These are phyloP conservation scores for Zostera marina DNA, from an alignment of 116 monocot species.

Conservation along the genomic window DNA sequence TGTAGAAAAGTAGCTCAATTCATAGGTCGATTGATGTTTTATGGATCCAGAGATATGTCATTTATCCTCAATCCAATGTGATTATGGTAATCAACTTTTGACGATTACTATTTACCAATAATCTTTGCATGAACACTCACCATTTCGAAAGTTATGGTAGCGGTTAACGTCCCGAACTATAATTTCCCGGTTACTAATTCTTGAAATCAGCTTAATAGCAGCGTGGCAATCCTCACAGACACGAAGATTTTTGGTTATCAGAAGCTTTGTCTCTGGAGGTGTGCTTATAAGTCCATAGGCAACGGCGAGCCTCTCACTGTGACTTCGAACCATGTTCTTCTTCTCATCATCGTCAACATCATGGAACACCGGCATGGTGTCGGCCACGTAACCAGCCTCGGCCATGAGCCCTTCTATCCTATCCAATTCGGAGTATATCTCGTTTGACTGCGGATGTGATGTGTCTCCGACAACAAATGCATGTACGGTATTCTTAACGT, in stretches of 20 bases:
- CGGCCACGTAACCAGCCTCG: slow-evolving; percentile 35
- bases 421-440: slow-evolving; percentile 32
- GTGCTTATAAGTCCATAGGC: slow-evolving; percentile 57
- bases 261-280: slow-evolving; percentile 34
- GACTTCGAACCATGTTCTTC: slow-evolving; percentile 43
- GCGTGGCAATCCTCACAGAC: slow-evolving; percentile 50
- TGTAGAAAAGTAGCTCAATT: no score
- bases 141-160: slow-evolving; percentile 36
- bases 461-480: slow-evolving; percentile 31
- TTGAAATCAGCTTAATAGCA: slow-evolving; percentile 41
- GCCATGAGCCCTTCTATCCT: slow-evolving; percentile 36
- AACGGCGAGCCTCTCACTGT: slow-evolving; percentile 60
- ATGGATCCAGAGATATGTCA: no score
- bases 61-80: no score
- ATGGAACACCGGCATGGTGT: slow-evolving; percentile 39
- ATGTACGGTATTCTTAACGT: slow-evolving; percentile 31
- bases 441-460: slow-evolving; percentile 10
- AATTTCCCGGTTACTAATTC: slow-evolving; percentile 30
- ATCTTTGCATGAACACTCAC: slow-evolving; percentile 31
- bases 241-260: slow-evolving; percentile 47
- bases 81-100: not conserved
- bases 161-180: slow-evolving; percentile 51
- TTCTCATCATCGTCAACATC: slow-evolving; percentile 53
- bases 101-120: slow-evolving; percentile 16
- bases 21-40: no score